A percentile compares a stretch with the other conserved stretches of the same genome.
Conservation (phyloP, 768 basidiomycete species). For the Tricholoma flavovirens region DNA sequence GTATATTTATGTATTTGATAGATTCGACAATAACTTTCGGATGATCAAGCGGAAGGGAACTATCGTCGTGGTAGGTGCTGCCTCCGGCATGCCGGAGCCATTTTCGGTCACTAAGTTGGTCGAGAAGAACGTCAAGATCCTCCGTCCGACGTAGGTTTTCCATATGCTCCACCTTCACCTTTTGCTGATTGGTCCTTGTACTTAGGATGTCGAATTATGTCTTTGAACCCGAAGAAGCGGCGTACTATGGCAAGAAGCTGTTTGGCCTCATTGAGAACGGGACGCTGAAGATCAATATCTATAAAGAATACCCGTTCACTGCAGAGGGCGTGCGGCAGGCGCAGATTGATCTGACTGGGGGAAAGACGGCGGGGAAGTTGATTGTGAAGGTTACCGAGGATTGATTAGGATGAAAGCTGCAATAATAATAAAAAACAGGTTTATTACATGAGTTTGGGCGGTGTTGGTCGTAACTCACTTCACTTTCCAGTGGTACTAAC, state of each 20-base stretch:
- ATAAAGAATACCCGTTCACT: slow-evolving; percentile 80
- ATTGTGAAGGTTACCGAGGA: slow-evolving; percentile 54
- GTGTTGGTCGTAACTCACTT: no score
- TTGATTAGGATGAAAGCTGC: background rate
- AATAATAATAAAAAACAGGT: no score
- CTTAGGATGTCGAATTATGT: slow-evolving; percentile 66
- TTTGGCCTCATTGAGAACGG: slow-evolving; percentile 58
- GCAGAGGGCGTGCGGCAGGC: slow-evolving; percentile 71
- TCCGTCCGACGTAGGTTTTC: slow-evolving; percentile 63
- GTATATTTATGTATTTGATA: slow-evolving; percentile 19
- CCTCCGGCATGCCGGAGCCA: slow-evolving; percentile 78
- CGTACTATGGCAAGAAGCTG: slow-evolving; percentile 58
- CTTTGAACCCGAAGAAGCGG: slow-evolving; percentile 66
- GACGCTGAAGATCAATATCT: slow-evolving; percentile 58
- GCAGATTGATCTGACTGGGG: slow-evolving; percentile 69
- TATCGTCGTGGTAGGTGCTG: slow-evolving; percentile 86
- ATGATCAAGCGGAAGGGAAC: slow-evolving; percentile 84
- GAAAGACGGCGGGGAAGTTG: slow-evolving; percentile 84
- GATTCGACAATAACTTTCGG: slow-evolving; percentile 76
- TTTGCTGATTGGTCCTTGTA: background rate
- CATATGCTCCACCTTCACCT: background rate
- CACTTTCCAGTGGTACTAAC: no score
- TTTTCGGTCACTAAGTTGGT: slow-evolving; percentile 68
- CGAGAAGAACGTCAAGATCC: slow-evolving; percentile 76
- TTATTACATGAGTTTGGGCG: no score